Base-by-base conservation (phyloP, 2,329 filamentous ascomycete species). In the Zelopaecilomyces penicillatus region DNA sequence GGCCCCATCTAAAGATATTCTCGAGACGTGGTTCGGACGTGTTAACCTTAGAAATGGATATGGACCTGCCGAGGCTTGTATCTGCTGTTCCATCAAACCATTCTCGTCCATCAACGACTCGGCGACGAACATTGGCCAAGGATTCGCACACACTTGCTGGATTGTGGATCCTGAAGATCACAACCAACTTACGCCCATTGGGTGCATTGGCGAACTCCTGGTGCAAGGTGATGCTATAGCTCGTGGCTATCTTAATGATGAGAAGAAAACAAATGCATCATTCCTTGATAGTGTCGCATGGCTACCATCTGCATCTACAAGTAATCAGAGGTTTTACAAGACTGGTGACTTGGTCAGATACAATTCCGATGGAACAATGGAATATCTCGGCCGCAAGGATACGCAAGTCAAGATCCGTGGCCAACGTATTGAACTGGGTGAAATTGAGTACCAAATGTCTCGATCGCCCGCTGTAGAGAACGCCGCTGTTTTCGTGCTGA, bases 11-110 rank as follows among this genome's bases (percentile, higher is more conserved):
- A 8, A 8, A 31, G 30, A 3, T 31, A 30, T 30, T 31, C 27
- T 41, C 10, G 39, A 29, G 28, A 26, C 9, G 26, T 41, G 39
- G 39, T 19, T n/a, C 5, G 39, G 28, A 8, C 39, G 32, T 30
- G 39, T 19, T 8, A n/a, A 30, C 26, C 7, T 41, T 5, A 12
- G 65, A 43, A 67, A 69, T 54, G 63, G 56, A 1, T 70, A 67
- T 46, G 67, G 67, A 1, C 67, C 67, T 29, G 65, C 65, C 5
- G 67, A 70, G 53, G 19, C 19, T 19, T 19, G 19, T 19, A 19
- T 19, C 19, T 19, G 19, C 19, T 58, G 56, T 39, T 60, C 62
- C 38, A 59, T 69, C 39, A 39, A 41, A 7, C 41, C 45, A n/a
- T 37, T 37, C 37, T 41, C 19, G 3, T 19, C 19, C 19, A 19